Percentiles rank a stretch among this genome's conserved stretches.
Conservation (phyloP, 208 protist species). For the Kentomonas sorsogonicus region DNA sequence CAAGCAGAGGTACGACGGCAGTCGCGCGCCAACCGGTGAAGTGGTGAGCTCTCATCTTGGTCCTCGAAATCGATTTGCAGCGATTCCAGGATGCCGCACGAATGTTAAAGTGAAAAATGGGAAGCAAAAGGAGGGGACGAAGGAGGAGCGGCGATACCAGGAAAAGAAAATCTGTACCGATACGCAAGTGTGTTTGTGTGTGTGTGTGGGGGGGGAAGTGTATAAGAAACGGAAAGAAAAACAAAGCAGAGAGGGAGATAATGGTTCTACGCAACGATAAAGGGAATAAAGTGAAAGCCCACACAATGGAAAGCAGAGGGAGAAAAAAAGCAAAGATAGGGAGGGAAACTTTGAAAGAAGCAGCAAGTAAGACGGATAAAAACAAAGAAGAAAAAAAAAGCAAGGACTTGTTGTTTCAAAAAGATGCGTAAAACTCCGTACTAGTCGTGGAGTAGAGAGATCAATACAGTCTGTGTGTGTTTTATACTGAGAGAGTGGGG, state of each 20-base stretch:
- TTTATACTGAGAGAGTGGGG: no score
- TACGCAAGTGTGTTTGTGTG: no score
- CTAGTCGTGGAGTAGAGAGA: neutral
- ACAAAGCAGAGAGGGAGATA: neutral
- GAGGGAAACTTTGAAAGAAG: slow-evolving; percentile 7
- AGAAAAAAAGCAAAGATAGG: slow-evolving; percentile 9
- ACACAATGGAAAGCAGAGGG: slow-evolving; percentile 4
- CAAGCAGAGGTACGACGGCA: no score
- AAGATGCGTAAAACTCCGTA: neutral
- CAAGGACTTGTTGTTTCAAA: neutral
- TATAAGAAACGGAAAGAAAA: slow-evolving; percentile 6
- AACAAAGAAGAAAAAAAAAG: slow-evolving; percentile 12
- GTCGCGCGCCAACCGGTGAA: no score
- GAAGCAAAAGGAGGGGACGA: no score
- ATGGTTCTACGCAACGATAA: neutral
- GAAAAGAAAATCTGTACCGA: no score
- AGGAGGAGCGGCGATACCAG: no score
- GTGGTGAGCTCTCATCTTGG: no score
- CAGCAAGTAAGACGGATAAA: slow-evolving; percentile 10
- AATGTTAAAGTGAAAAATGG: no score
- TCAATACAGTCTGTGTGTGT: slow-evolving; percentile 1
- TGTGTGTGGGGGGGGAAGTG: no score
- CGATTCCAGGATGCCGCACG: no score
- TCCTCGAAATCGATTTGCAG: no score
- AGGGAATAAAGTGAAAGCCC: neutral